Evolutionary conservation across 2,329 filamentous ascomycete species (phyloP), one percentile per base, ranked within the genome.

Genomic region (Trichoderma lentiforme): DNA sequence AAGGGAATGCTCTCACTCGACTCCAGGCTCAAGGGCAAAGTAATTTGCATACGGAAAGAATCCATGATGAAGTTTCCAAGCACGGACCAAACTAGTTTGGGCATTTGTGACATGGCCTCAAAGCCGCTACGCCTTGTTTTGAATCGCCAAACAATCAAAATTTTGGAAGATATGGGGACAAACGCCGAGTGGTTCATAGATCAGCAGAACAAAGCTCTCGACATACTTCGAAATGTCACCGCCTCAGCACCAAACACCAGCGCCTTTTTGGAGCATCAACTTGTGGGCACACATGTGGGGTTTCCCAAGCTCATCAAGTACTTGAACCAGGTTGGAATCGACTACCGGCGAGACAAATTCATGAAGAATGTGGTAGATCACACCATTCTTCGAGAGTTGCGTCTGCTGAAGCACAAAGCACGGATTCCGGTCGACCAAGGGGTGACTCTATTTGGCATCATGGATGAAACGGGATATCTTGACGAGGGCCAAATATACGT

Each of bases 71-170:
- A 97, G 76, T 97, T 96, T 74, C 78, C 85, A 1, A 90, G 89
- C 66, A 77, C 82, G 0, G 84, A 87, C 51, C 82, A 78, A 2
- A 79, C 78, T 5, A 86, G 91, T 65, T 83, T 95, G 1, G 92
- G 92, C 73, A 93, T 94, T 58, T 95, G 92, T 76, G 92, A 91
- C 61, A 86, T 89, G 56, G 90, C 89, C 0, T 89, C 88, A 47
- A 89, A 86, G 65, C 90, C 92, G 0, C 85, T 95, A 7, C 88
- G 88, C 0, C 84, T 95, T 75, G 88, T 90, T 21, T 85, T 97
- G 1, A 97, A 97, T 76, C 89, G 92, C 1, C 93, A 93, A 74
- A 85, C 95, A 73, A 94, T 97, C 81, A 97, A 97, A 78, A 94
- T 97, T 6, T 80, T 97, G 1, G 94, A 97, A 77, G 94, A 97